Conservation (phyloP, 306 rosid genomes). For the Erythrophleum fordii region DNA sequence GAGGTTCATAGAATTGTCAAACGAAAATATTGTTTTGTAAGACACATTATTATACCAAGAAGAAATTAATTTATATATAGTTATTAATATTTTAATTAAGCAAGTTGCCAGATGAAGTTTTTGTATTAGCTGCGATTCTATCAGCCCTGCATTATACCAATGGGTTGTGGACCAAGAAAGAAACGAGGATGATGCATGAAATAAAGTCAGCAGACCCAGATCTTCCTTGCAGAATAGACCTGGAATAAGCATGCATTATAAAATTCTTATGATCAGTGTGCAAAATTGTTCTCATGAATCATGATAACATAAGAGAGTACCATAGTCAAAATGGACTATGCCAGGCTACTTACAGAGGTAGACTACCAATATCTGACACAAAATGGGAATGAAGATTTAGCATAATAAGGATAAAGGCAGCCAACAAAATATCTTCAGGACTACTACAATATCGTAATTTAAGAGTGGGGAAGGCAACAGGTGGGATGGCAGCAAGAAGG, state of each 20-base stretch:
- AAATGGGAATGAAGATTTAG: neutral
- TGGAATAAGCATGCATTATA: neutral
- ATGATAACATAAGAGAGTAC: neutral
- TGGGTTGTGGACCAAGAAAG: neutral
- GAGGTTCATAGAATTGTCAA: neutral
- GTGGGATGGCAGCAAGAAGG: too few species aligned
- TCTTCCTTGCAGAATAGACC: constrained; percentile 9
- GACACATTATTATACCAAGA: neutral
- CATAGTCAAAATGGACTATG: neutral
- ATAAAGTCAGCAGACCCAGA: constrained; percentile 1
- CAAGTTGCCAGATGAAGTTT: neutral
- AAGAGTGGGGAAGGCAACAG: neutral
- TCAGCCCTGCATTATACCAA: neutral
- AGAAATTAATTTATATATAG: neutral
- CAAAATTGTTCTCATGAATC: neutral
- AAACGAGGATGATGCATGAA: neutral
- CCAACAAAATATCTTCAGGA: constrained; percentile 1
- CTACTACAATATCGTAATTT: constrained; percentile 1
- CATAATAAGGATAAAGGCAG: neutral
- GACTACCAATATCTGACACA: constrained; percentile 19
- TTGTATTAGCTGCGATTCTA: neutral
- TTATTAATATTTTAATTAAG: neutral
- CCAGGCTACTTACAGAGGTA: neutral
- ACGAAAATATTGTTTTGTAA: neutral
- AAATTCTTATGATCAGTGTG: neutral